phyloP scores from a whole-genome alignment of 371 early-diverging fungal species.

The Basidiobolus meristosporus region DNA sequence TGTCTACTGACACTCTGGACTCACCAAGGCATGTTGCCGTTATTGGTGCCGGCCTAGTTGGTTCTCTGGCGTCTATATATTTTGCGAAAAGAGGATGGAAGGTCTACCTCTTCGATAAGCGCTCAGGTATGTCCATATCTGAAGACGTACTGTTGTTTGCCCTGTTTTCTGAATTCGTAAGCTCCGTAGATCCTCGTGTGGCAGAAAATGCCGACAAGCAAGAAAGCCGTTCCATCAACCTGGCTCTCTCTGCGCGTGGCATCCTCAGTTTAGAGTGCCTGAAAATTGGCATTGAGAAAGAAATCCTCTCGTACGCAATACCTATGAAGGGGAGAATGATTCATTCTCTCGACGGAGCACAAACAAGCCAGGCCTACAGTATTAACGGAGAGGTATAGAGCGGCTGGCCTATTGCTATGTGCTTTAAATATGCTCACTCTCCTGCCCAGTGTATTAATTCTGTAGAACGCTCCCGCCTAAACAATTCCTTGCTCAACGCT shows the following conservation, averaged over 20 bases:
- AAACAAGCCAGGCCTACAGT: conserved; percentile 70
- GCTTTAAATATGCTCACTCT: background rate
- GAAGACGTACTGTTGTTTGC: background rate
- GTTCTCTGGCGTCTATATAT: conserved; percentile 72
- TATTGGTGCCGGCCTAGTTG: conserved; percentile 89
- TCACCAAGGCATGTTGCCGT: conserved; percentile 41
- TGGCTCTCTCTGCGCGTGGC: conserved; percentile 84
- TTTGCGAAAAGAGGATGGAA: conserved; percentile 84
- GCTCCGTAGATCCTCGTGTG: no score
- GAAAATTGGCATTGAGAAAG: conserved; percentile 35
- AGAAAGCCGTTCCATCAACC: conserved; percentile 70
- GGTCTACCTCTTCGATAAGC: conserved; percentile 70
- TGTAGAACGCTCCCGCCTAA: background rate
- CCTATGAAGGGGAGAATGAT: conserved; percentile 93
- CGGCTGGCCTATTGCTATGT: background rate
- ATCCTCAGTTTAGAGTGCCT: conserved; percentile 58
- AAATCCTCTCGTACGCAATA: conserved; percentile 44
- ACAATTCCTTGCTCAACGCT: conserved; percentile 36
- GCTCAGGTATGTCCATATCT: conserved; percentile 41
- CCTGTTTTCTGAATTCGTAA: no score
- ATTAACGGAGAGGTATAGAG: conserved; percentile 55
- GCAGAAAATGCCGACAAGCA: no score
- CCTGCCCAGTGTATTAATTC: conserved; percentile 1
- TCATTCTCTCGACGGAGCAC: conserved; percentile 49
- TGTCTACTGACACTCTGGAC: no score